phyloP scores from a whole-genome alignment of 805 yeast species.

The Wickerhamomyces bisporus region DNA sequence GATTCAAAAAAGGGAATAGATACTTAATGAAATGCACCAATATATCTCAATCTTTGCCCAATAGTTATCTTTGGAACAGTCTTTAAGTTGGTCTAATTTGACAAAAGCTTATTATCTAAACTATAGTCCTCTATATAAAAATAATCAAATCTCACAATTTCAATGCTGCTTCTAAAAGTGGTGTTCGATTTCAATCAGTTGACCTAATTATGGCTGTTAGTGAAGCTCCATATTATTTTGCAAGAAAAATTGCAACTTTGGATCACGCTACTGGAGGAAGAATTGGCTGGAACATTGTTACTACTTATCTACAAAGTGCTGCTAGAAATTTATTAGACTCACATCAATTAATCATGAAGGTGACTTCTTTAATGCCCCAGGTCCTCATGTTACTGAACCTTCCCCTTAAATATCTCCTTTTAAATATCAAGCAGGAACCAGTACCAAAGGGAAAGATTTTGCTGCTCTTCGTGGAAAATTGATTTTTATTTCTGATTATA shows the following conservation, averaged over 20 bases:
- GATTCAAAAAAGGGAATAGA: too few species aligned
- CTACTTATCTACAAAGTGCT: slow-evolving; percentile 34
- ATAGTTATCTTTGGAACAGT: too few species aligned
- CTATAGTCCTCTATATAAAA: too few species aligned
- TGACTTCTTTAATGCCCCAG: slow-evolving; percentile 31
- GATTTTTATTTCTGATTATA: slow-evolving; percentile 29
- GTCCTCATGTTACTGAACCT: slow-evolving; percentile 31
- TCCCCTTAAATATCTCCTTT: slow-evolving; percentile 36
- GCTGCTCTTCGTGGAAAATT: slow-evolving; percentile 35
- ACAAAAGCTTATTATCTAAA: too few species aligned
- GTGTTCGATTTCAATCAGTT: slow-evolving; percentile 28
- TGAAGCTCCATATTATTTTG: slow-evolving; percentile 33
- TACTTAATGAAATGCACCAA: too few species aligned
- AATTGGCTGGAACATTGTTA: slow-evolving; percentile 37
- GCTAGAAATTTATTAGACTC: slow-evolving; percentile 30
- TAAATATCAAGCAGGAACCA: slow-evolving; percentile 34
- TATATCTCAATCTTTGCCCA: too few species aligned
- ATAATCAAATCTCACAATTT: slow-evolving; percentile 27
- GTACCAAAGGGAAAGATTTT: slow-evolving; percentile 29
- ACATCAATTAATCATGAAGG: slow-evolving; percentile 29
- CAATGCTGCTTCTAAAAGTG: slow-evolving; percentile 26
- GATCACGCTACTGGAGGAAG: slow-evolving; percentile 22
- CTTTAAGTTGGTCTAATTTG: too few species aligned
- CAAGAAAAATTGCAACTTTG: slow-evolving; percentile 31
- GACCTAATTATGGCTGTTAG: slow-evolving; percentile 36